Evolutionary conservation across 768 basidiomycete species (phyloP).

Genomic region (Calvatia gigantea): DNA sequence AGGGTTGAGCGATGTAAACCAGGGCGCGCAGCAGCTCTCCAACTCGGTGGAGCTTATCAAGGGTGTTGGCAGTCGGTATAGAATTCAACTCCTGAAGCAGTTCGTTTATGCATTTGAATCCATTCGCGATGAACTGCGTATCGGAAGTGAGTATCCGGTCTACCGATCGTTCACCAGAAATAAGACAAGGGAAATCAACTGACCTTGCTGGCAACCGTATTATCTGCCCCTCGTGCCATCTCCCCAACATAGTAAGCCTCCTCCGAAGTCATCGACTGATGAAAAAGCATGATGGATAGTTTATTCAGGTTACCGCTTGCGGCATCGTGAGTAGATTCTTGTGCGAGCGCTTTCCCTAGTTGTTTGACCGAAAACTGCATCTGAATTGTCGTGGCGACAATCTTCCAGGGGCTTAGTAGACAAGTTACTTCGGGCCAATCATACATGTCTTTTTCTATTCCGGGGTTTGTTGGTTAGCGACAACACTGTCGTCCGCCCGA

Average conservation of each 20-base stretch:
- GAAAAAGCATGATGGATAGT: conserved; percentile 64
- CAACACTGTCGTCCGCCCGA: not conserved
- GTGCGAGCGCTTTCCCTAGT: conserved; percentile 62
- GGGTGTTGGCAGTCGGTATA: conserved; percentile 24
- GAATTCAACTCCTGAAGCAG: conserved; percentile 37
- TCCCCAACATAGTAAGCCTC: conserved; percentile 85
- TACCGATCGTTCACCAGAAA: conserved; percentile 1
- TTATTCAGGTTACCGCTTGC: conserved; percentile 65
- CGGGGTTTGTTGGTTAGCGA: not conserved
- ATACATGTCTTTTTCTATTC: conserved; percentile 44
- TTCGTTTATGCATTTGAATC: conserved; percentile 61
- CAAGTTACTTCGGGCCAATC: conserved; percentile 62
- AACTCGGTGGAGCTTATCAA: conserved; percentile 45
- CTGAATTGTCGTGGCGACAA: conserved; percentile 77
- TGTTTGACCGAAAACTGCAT: conserved; percentile 75
- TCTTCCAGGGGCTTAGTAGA: conserved; percentile 78
- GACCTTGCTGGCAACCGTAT: conserved; percentile 67
- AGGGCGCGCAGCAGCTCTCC: conserved; percentile 71
- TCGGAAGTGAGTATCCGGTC: not conserved
- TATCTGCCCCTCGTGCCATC: conserved; percentile 69
- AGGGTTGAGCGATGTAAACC: conserved; percentile 63
- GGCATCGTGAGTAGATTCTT: conserved; percentile 47
- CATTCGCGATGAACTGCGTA: conserved; percentile 72
- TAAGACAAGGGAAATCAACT: conserved; percentile 6
- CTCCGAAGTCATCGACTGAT: conserved; percentile 70